Evolutionary conservation across 2,329 filamentous ascomycete genomes (phyloP), one percentile per base, ranked within the genome.

Genomic region (Trichophyton benhamiae): DNA sequence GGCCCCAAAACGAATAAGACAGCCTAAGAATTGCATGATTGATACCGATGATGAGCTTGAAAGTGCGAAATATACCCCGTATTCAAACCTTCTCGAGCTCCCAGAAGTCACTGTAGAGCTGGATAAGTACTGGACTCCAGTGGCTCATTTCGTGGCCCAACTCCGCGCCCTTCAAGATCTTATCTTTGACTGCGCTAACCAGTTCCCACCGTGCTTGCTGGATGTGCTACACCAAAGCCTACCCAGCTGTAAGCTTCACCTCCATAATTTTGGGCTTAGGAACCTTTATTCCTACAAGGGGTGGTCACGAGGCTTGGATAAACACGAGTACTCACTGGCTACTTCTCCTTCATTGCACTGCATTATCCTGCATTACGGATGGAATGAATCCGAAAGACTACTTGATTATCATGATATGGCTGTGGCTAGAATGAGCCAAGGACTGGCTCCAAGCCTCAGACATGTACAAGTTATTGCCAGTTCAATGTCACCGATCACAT

Each of bases 341-440:
- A 59, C 57, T 9, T 59, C 41, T 8, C 57, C 57, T 20, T 48
- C 36, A 6, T 48, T 59, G 27, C 46, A 59, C n/a, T 25, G 57
- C n/a, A 33, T 59, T 59, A 42, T n/a, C 17, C 3, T 59, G 8
- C 57, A 17, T 9, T 48, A 59, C 17, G 15, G 4, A 5, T 8
- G 8, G 42, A 20, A 9, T 4, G 41, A 33, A 5, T n/a, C 57
- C 3, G 36, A 59, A 13, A 38, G 20, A 3, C 57, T 22, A 9
- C 3, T 59, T 38, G 17, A 59, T 20, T 59, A 59, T 59, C 22
- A 48, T 59, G 57, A 59, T 13, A 3, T 46, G 25, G 57, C 57
- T 11, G 38, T 48, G 4, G 13, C 27, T 3, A 46, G 41, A 36
- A 46, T 59, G 38, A 49, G 38, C 3, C 7, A 17, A 49, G 57